phyloP scores from a whole-genome alignment of 495 filamentous ascomycete genomes.

The Tirmania nivea region DNA sequence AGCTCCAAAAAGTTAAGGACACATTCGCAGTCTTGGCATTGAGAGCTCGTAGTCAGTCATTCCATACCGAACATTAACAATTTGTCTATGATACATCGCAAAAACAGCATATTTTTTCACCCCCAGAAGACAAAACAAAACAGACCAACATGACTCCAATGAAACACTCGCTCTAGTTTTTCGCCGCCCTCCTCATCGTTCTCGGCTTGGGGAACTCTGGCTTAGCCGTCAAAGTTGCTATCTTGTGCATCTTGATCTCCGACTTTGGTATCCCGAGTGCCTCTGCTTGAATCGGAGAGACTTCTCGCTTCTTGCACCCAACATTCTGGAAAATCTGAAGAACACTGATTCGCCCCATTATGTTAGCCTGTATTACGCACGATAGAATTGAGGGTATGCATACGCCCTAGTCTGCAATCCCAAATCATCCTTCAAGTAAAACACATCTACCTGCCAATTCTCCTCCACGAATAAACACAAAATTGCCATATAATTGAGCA shows the following conservation, averaged over 20 bases:
- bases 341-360: conserved; percentile 20
- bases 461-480: conserved; percentile 42
- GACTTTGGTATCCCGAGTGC: conserved; percentile 32
- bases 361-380: conserved; percentile 9
- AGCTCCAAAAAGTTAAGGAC: neutral
- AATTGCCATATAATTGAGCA: conserved; percentile 17
- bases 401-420: conserved; percentile 41
- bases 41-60: neutral
- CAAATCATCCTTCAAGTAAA: conserved; percentile 57
- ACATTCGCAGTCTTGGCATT: neutral
- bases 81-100: neutral
- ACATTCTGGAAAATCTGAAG: conserved; percentile 58
- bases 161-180: neutral
- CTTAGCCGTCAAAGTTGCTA: conserved; percentile 55
- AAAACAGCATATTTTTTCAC: neutral
- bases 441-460: conserved; percentile 47
- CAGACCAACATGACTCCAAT: neutral
- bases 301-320: conserved; percentile 39
- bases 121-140: neutral
- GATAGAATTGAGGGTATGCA: conserved; percentile 3
- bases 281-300: conserved; percentile 28
- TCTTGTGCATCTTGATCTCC: conserved; percentile 34
- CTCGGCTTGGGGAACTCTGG: conserved; percentile 53
- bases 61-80: neutral
- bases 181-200: conserved; percentile 7